Evolutionary conservation across 2,329 filamentous ascomycete species (phyloP), one percentile per base, ranked within the genome.

Genomic region (Fusarium ambrosium): DNA sequence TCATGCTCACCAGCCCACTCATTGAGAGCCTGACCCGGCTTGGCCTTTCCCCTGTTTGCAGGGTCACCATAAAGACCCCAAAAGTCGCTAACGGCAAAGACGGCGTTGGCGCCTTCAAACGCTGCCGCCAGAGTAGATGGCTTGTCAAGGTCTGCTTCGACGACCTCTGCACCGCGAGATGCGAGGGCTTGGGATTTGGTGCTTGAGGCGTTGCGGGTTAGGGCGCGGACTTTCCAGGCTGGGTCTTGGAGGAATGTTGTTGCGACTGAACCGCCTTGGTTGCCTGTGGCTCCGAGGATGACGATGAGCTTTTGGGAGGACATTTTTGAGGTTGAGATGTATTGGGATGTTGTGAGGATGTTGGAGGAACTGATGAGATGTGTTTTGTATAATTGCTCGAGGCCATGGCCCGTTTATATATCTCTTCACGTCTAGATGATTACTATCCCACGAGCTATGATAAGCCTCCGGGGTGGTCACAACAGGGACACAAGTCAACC

Each of bases 81-180:
- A 62, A 77, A 81, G 70, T 81, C 78, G 22, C 74, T 83, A 9
- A 81, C 77, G 2, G 71, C 73, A 37, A 80, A 82, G 56, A 82
- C 70, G 20, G 76, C 64, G 3, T 67, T 43, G 6, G 65, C 72
- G 1, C 37, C 69, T 2, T 64, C 20, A 8, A 74, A 72, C 2
- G 48, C 65, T 4, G 32, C 4, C 2, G 18, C 2, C 0, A 74
- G 60, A 5, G 65, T 59, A 14, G 39, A 34, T 0, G 72, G 65
- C 1, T 51, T 36, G 6, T 75, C 65, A 1, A 75, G 29, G 1
- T 74, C 58, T 1, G 69, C 72, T 9, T 36, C 43, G 20, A 64
- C 48, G 16, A 74, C 59, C 36, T 74, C 39, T 14, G 48, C 72
- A 7, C 72, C 72, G 2, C 63, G 58, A 6, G 64, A 55, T 1